A percentile compares a stretch with the other conserved stretches of the same genome.
Evolutionary conservation across 208 protist species (phyloP).

Genomic region (Endotrypanum monterogeii): DNA sequence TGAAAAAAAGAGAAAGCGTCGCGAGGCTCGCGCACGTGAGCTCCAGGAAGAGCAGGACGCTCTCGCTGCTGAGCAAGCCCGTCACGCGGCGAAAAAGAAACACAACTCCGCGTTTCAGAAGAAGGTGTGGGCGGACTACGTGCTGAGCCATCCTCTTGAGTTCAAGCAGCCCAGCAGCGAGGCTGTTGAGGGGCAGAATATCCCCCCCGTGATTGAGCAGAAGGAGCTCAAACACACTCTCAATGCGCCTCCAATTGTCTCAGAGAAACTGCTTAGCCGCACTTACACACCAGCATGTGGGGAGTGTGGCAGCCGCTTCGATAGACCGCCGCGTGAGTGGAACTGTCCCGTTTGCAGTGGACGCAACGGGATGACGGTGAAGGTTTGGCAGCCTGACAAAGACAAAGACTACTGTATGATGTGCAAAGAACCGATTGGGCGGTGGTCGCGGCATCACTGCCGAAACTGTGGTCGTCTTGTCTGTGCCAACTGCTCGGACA

Average conservation of each 20-base stretch:
- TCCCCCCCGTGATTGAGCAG: slow-evolving; percentile 55
- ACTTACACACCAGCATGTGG: slow-evolving; percentile 80
- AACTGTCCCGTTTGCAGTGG: slow-evolving; percentile 71
- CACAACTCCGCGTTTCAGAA: slow-evolving; percentile 44
- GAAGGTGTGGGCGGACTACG: slow-evolving; percentile 81
- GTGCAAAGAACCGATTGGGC: slow-evolving; percentile 60
- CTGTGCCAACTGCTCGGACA: slow-evolving; percentile 66
- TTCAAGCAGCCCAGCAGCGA: slow-evolving; percentile 26
- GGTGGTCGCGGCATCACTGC: slow-evolving; percentile 88
- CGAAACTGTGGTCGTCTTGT: slow-evolving; percentile 80
- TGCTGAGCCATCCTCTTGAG: slow-evolving; percentile 74
- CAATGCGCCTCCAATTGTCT: slow-evolving; percentile 56
- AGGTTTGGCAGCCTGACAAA: slow-evolving; percentile 86
- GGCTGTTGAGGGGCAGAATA: neutral
- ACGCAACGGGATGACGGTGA: slow-evolving; percentile 34
- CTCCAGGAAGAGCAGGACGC: slow-evolving; percentile 68
- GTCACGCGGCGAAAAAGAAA: slow-evolving; percentile 35
- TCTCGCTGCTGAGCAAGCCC: slow-evolving; percentile 48
- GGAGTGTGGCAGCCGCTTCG: slow-evolving; percentile 54
- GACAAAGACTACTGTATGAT: slow-evolving; percentile 60
- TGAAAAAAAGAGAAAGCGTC: slow-evolving; percentile 52
- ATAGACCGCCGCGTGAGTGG: slow-evolving; percentile 65
- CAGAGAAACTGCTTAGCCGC: slow-evolving; percentile 51
- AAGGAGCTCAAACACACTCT: slow-evolving; percentile 51
- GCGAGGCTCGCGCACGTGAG: slow-evolving; percentile 59